Conservation (phyloP, 2,329 filamentous ascomycete species). For the Fusarium buharicum region DNA sequence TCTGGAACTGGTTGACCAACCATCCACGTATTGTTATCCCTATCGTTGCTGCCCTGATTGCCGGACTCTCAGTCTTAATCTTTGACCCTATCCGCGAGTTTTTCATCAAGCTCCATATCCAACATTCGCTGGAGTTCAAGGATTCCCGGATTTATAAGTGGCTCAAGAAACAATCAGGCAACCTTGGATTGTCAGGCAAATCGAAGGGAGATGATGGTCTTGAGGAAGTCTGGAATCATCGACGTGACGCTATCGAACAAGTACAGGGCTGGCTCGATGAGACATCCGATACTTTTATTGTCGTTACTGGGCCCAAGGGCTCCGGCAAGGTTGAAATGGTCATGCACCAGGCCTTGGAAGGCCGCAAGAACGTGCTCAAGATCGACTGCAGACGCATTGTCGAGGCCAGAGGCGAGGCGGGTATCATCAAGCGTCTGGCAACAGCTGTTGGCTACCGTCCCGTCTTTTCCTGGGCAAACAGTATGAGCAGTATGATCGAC, state of each 20-base stretch:
- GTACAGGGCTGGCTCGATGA: slow-evolving; percentile 88
- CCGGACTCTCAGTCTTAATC: slow-evolving; percentile 83
- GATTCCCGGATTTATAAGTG: slow-evolving; percentile 81
- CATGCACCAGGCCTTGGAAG: slow-evolving; percentile 82
- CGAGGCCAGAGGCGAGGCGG: slow-evolving; percentile 87
- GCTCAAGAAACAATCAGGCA: slow-evolving; percentile 73
- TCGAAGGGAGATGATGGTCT: slow-evolving; percentile 74
- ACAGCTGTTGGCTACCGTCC: slow-evolving; percentile 88
- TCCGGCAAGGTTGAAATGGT: slow-evolving; percentile 92
- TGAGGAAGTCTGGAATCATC: slow-evolving; percentile 86
- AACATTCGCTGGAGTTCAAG: slow-evolving; percentile 76
- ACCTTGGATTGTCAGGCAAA: slow-evolving; percentile 69
- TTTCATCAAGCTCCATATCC: slow-evolving; percentile 89
- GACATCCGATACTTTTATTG: slow-evolving; percentile 89
- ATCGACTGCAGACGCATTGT: slow-evolving; percentile 95
- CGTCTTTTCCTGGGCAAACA: slow-evolving; percentile 97
- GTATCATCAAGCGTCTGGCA: slow-evolving; percentile 85
- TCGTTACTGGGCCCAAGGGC: slow-evolving; percentile 90
- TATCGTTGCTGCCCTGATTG: slow-evolving; percentile 80
- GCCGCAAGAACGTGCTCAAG: slow-evolving; percentile 79
- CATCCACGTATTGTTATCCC: slow-evolving; percentile 93
- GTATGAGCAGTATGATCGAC: slow-evolving; percentile 89
- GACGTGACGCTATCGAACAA: slow-evolving; percentile 82
- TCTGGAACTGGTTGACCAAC: slow-evolving; percentile 86
- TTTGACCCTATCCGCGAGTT: slow-evolving; percentile 96